phyloP scores from a whole-genome alignment of 139 green algal genomes.

The Axilococcus clingmanii region DNA sequence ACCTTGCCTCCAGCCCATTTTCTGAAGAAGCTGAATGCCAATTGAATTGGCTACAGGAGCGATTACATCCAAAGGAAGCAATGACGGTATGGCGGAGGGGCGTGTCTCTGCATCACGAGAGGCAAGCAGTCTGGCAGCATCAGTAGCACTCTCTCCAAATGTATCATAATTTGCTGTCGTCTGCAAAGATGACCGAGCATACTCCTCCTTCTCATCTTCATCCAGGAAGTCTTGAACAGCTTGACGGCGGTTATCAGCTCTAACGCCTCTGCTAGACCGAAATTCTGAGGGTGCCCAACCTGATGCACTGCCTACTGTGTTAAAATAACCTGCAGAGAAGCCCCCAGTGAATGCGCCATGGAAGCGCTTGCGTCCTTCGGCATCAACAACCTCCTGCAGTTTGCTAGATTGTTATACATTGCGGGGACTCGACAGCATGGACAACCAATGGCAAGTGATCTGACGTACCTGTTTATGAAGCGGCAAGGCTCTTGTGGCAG shows the following conservation, averaged over 20 bases:
- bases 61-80: slow-evolving; percentile 61
- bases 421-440: neutral
- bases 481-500: slow-evolving; percentile 18
- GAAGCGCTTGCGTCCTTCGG: slow-evolving; percentile 67
- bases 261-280: slow-evolving; percentile 36
- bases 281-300: slow-evolving; percentile 77
- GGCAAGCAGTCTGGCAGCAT: slow-evolving; percentile 18
- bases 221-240: slow-evolving; percentile 85
- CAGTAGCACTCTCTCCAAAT: slow-evolving; percentile 49
- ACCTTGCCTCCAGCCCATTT: slow-evolving; percentile 89
- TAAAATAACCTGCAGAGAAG: slow-evolving; percentile 89
- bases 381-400: slow-evolving; percentile 71
- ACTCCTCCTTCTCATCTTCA: slow-evolving; percentile 83
- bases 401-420: neutral
- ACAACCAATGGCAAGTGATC: slow-evolving; percentile 14
- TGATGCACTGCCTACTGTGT: slow-evolving; percentile 79
- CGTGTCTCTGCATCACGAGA: slow-evolving; percentile 7
- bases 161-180: slow-evolving; percentile 65
- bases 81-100: slow-evolving; percentile 42
- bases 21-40: slow-evolving; percentile 74
- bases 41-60: slow-evolving; percentile 60
- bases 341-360: slow-evolving; percentile 95
- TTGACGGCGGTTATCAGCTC: slow-evolving; percentile 30
- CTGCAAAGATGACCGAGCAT: slow-evolving; percentile 11
- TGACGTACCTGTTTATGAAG: slow-evolving; percentile 40